These are phyloP conservation scores for Acer campestre DNA, from an alignment of 345 rosid genomes.

Conservation along the genomic window DNA sequence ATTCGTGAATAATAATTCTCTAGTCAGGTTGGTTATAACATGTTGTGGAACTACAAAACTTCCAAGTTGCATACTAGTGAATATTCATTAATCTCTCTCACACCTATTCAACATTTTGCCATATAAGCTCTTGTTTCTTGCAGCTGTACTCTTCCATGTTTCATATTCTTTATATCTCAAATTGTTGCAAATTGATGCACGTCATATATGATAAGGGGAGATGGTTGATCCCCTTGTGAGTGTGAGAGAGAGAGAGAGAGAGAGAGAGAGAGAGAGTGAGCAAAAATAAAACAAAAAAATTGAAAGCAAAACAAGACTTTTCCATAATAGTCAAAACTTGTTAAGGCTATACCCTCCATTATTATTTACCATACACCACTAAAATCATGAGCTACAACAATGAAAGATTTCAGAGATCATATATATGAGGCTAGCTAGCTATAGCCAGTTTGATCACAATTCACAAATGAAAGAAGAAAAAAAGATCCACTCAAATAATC, in stretches of 20 bases:
- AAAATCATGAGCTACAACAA: conserved; percentile 1
- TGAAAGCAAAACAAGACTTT: conserved; percentile 2
- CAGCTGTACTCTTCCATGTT: background rate
- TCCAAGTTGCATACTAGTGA: too few species aligned
- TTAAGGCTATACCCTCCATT: background rate
- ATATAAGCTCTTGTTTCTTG: background rate
- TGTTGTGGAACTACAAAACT: too few species aligned
- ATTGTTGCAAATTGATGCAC: background rate
- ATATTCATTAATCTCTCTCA: too few species aligned
- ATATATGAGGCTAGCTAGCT: conserved; percentile 13
- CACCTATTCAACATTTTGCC: background rate
- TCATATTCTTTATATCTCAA: background rate
- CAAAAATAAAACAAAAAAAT: background rate
- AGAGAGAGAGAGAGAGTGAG: too few species aligned
- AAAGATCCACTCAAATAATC: background rate
- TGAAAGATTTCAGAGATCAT: background rate
- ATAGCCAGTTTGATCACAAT: background rate
- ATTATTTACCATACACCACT: conserved; percentile 18
- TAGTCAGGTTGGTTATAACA: too few species aligned
- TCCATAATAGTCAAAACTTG: conserved; percentile 27
- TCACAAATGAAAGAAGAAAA: background rate
- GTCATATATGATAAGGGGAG: background rate
- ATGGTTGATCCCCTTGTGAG: background rate
- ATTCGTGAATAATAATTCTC: too few species aligned
- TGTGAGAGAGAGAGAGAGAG: background rate